These are phyloP conservation scores for Fusarium compactum DNA, from an alignment of 2,329 filamentous ascomycete species.

Conservation along the genomic window DNA sequence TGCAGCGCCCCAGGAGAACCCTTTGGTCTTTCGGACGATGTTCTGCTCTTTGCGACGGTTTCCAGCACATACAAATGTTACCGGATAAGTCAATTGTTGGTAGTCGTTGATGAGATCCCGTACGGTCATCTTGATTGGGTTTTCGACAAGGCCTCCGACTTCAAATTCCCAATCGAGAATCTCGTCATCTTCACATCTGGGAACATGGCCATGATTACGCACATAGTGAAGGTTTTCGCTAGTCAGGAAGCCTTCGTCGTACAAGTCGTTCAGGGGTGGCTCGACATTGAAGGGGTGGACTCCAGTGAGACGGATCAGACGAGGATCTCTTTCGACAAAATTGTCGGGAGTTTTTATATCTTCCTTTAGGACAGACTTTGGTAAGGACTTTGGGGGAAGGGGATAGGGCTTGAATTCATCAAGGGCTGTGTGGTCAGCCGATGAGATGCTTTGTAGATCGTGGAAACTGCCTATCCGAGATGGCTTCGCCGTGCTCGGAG, in stretches of 20 bases:
- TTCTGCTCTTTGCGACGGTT: conserved; percentile 96
- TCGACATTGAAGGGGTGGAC: conserved; percentile 94
- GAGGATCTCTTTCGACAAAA: conserved; percentile 82
- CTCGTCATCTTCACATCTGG: conserved; percentile 77
- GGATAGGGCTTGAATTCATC: conserved; percentile 60
- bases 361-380: conserved; percentile 74
- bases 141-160: conserved; percentile 85
- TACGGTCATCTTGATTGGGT: conserved; percentile 78
- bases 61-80: conserved; percentile 92
- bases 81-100: conserved; percentile 84
- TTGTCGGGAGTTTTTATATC: conserved; percentile 86
- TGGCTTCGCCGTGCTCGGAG: conserved; percentile 55
- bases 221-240: conserved; percentile 92
- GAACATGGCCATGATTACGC: conserved; percentile 88
- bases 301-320: conserved; percentile 87
- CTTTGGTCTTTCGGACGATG: conserved; percentile 88
- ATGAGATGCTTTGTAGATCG: conserved; percentile 27
- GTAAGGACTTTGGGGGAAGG: conserved; percentile 74
- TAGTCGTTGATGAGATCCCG: conserved; percentile 79
- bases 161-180: conserved; percentile 84
- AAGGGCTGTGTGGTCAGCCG: conserved; percentile 33
- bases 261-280: conserved; percentile 82
- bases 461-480: conserved; percentile 53
- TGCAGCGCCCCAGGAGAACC: conserved; percentile 93
- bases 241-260: conserved; percentile 85